phyloP scores from a whole-genome alignment of 352 stramenopile genomes.

The Globisporangium megalacanthum region DNA sequence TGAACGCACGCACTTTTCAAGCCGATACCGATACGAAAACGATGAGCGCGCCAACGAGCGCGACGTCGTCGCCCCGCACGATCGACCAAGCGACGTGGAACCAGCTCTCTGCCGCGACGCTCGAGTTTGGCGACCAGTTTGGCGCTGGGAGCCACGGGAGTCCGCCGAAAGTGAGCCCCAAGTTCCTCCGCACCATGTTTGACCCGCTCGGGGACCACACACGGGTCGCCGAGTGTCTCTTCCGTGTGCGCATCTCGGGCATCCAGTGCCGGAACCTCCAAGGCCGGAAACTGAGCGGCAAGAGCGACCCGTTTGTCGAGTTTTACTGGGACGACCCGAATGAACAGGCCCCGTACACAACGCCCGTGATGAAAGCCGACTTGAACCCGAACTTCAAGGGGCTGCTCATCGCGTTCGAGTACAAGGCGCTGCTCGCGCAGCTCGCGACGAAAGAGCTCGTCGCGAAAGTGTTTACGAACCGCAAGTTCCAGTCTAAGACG shows the following conservation, averaged over 20 bases:
- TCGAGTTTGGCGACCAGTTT: slow-evolving; percentile 72
- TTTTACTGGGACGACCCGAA: slow-evolving; percentile 83
- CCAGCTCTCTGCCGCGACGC: slow-evolving; percentile 64
- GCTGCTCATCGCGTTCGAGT: slow-evolving; percentile 82
- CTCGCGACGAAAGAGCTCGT: slow-evolving; percentile 55
- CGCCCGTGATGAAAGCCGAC: slow-evolving; percentile 79
- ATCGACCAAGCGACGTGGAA: slow-evolving; percentile 65
- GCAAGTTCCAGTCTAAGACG: slow-evolving; percentile 71
- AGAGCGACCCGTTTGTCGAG: slow-evolving; percentile 85
- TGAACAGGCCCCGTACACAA: slow-evolving; percentile 64
- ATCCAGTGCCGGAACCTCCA: slow-evolving; percentile 88
- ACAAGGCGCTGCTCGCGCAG: slow-evolving; percentile 55
- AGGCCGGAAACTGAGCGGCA: slow-evolving; percentile 70
- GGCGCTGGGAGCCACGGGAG: slow-evolving; percentile 26
- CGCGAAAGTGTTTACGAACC: slow-evolving; percentile 82
- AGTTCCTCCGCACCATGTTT: slow-evolving; percentile 65
- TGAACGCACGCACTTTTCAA: too few species aligned
- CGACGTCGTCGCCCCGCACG: slow-evolving; percentile 34
- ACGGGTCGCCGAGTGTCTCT: slow-evolving; percentile 66
- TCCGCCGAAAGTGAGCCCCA: slow-evolving; percentile 40
- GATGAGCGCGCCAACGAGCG: slow-evolving; percentile 29
- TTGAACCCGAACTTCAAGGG: slow-evolving; percentile 89
- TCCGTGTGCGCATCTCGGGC: slow-evolving; percentile 77
- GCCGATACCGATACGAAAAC: too few species aligned
- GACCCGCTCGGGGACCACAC: slow-evolving; percentile 47